phyloP scores from a whole-genome alignment of 2,329 filamentous ascomycete genomes.

The Onygenales sp. region DNA sequence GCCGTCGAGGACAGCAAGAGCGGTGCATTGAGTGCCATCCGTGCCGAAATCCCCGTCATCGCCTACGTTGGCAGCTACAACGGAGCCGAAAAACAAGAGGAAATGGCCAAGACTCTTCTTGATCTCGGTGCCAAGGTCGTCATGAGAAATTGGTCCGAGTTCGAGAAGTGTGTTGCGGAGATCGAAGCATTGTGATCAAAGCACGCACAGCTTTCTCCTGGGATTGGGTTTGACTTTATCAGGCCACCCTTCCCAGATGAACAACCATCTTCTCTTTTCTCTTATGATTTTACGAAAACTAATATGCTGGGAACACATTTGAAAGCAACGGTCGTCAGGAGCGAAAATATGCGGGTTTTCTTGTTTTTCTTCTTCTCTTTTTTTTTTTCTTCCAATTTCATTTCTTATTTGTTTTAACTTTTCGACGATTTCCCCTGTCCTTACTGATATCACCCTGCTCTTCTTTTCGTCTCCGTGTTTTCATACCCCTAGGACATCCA shows the following conservation, averaged over 20 bases:
- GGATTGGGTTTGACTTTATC: not conserved
- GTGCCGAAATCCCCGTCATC: constrained; percentile 70
- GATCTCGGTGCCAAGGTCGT: constrained; percentile 55
- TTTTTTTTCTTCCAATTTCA: not conserved
- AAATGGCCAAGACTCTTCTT: constrained; percentile 54
- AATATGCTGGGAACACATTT: not conserved
- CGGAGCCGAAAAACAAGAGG: constrained; percentile 47
- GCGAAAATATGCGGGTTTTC: constrained; percentile 2
- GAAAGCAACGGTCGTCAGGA: constrained; percentile 19
- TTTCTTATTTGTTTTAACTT: not conserved
- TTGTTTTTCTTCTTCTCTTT: not conserved
- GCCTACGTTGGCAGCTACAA: constrained; percentile 77
- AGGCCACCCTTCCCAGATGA: too few relatives aligned
- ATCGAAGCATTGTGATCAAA: constrained; percentile 26
- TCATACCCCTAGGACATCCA: too few relatives aligned
- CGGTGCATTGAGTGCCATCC: constrained; percentile 65
- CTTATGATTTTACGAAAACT: constrained; percentile 18
- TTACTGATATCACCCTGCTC: not conserved
- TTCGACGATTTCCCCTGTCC: not conserved
- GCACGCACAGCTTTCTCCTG: not conserved
- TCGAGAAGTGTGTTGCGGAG: constrained; percentile 32
- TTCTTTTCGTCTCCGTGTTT: too few relatives aligned
- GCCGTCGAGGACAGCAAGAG: constrained; percentile 86
- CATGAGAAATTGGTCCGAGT: constrained; percentile 44
- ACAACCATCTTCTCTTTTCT: too few relatives aligned